Base-by-base conservation (phyloP, 2,329 filamentous ascomycete species). In the Colletotrichum scovillei region DNA sequence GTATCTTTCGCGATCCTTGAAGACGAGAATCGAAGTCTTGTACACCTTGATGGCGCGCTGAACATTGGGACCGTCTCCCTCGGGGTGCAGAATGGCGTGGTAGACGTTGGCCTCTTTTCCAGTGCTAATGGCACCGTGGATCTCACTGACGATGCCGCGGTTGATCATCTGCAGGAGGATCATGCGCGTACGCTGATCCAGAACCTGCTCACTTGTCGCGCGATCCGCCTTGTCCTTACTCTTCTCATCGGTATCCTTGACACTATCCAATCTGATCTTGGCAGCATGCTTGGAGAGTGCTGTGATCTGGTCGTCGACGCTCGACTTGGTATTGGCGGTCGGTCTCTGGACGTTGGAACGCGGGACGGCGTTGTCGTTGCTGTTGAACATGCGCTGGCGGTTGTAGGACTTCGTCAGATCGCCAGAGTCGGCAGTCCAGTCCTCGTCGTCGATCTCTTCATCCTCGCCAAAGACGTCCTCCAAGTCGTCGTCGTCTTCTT, bases 51-150 rank as follows among this genome's bases (percentile, higher is more conserved):
- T 95, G 14, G 97, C 97, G 62, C 95, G 91, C 79, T 98, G 94
- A 0, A 92, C 84, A 0, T 90, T 85, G 24, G 88, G 84, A 11
- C 89, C 88, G 7, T 91, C 86, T n/a, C 86, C 86, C 1, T 88
- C 86, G 1, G 87, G 85, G 63, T 90, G 86, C 3, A 91, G 89
- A 12, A 97, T 88, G 22, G 96, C 95, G 75, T 97, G 95, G 84
- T 99, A 99, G 30, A 99, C 97, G 81, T 99, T 99, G 73, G 97
- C 97, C 83, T 99, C 97, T 82, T 99, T 99, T 69, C 97, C 97
- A 0, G 97, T 99, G 74, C 95, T 98, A 77, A 99, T 90, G 80
- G 97, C 97, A 59, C 97, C 97, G 81, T 99, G 95, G 64, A 99
- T 92, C 82, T 98, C 95, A 70, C 93, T 94, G 63, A 99, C 92